Evolutionary conservation across 2,329 filamentous ascomycete species (phyloP).

Genomic region (Trichophyton schoenleinii): DNA sequence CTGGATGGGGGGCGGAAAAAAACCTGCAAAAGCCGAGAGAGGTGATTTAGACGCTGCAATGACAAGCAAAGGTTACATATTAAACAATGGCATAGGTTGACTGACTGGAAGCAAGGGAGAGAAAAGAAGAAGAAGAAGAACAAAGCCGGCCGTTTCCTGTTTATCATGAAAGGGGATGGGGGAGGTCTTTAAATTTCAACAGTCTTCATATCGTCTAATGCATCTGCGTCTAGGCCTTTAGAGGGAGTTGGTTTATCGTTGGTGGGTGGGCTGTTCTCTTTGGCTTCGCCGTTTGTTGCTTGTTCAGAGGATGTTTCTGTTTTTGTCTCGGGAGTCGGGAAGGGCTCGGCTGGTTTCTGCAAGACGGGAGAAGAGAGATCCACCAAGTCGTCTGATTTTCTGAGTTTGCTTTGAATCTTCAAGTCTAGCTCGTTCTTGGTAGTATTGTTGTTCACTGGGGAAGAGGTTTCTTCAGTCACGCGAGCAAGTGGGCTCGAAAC

Average conservation of each 20-base stretch:
- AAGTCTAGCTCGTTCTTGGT: slow-evolving; percentile 24
- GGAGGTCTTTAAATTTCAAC: slow-evolving; percentile 18
- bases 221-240: slow-evolving; percentile 25
- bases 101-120: not conserved
- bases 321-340: not conserved
- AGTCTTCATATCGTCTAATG: slow-evolving; percentile 37
- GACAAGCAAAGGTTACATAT: slow-evolving; percentile 1
- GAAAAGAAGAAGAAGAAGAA: not conserved
- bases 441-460: slow-evolving; percentile 22
- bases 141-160: not conserved
- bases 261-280: no score
- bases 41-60: not conserved
- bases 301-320: not conserved
- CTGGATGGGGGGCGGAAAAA: not conserved
- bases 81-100: not conserved
- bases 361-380: slow-evolving; percentile 26
- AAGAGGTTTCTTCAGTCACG: slow-evolving; percentile 34
- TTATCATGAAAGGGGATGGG: not conserved
- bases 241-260: slow-evolving; percentile 15
- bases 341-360: not conserved
- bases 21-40: not conserved
- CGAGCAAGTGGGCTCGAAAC: slow-evolving; percentile 36
- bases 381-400: slow-evolving; percentile 28
- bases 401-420: slow-evolving; percentile 13
- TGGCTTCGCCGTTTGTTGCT: not conserved